Evolutionary conservation across 2,329 filamentous ascomycete genomes (phyloP), one percentile per base, ranked within the genome.

Genomic region (Raffaelea deltoideospora): DNA sequence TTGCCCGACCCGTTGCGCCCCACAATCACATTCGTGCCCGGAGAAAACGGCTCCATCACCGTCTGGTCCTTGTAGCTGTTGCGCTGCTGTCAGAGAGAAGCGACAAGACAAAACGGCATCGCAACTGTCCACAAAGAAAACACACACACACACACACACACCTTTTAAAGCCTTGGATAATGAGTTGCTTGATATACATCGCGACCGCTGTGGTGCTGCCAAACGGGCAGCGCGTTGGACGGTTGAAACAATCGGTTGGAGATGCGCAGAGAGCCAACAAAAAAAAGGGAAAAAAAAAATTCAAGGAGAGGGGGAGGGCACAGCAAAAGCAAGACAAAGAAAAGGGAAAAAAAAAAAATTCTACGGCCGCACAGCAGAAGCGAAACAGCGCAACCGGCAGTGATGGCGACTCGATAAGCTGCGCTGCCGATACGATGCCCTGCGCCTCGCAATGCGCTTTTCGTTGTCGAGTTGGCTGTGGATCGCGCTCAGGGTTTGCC

Each of bases 101-200:
- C 17, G 3, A 14, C 17, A 10, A 26, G 15, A 33, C 20, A 27
- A 34, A 30, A 35, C 34, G 33, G 34, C 37, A 33, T 30, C 33
- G 31, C 15, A 19, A 4, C 23, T 19, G n/a, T 9, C 6, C 19
- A 24, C 22, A 7, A 9, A 10, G 3, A 10, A n/a, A 15, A 24
- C n/a, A 33, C 20, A 26, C 34, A 28, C 34, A 33, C 31, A 33
- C 38, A 33, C 28, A 36, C 39, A 53, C 60, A 48, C 59, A 92
- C 86, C 86, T 95, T 65, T 98, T 98, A 65, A 98, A 98, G 76
- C 90, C 90, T 60, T 98, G 90, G 56, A 98, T 96, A 59, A 95
- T 96, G 59, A 96, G 95, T 66, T 98, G 90, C 61, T 98, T 98
- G 72, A 98, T 95, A 67, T 92, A 90, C 87, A 95, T 94, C 54